Conservation (phyloP, 352 stramenopile genomes). For the Pythium pyrilobum region DNA sequence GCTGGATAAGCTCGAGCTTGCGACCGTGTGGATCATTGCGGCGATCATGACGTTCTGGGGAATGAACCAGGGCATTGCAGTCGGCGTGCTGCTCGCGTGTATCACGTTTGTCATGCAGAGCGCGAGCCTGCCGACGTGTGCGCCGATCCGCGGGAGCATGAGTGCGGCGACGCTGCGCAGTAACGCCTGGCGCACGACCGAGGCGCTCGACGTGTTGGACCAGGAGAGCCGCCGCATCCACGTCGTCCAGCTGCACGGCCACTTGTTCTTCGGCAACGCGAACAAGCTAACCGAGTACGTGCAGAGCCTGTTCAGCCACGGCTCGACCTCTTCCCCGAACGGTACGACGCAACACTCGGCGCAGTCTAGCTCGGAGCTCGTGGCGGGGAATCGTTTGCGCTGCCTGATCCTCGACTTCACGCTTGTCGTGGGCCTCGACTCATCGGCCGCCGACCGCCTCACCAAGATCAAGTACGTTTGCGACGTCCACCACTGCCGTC, state of each 20-base stretch:
- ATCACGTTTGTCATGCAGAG: slow-evolving; percentile 90
- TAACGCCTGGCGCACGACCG: slow-evolving; percentile 59
- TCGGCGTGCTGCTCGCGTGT: slow-evolving; percentile 83
- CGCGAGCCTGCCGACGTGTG: slow-evolving; percentile 73
- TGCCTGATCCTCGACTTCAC: slow-evolving; percentile 91
- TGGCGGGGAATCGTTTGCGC: slow-evolving; percentile 17
- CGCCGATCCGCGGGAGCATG: slow-evolving; percentile 89
- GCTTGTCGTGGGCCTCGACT: slow-evolving; percentile 89
- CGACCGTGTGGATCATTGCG: slow-evolving; percentile 87
- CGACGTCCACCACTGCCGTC: slow-evolving; percentile 52
- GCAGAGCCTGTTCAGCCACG: slow-evolving; percentile 52
- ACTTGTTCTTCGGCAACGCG: slow-evolving; percentile 90
- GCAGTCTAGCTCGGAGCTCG: not conserved
- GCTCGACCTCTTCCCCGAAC: not conserved
- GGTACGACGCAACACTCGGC: not conserved
- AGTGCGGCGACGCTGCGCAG: slow-evolving; percentile 87
- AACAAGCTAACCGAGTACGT: slow-evolving; percentile 88
- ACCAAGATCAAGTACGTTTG: slow-evolving; percentile 80
- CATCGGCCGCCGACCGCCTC: slow-evolving; percentile 66
- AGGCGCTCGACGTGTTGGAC: slow-evolving; percentile 77
- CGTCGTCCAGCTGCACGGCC: slow-evolving; percentile 68
- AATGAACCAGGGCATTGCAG: slow-evolving; percentile 88
- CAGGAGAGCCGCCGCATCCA: slow-evolving; percentile 79
- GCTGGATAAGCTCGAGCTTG: slow-evolving; percentile 88
- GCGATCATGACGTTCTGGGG: slow-evolving; percentile 90